Conservation (phyloP, 257 asterid species). For the Voacanga thouarsii region DNA sequence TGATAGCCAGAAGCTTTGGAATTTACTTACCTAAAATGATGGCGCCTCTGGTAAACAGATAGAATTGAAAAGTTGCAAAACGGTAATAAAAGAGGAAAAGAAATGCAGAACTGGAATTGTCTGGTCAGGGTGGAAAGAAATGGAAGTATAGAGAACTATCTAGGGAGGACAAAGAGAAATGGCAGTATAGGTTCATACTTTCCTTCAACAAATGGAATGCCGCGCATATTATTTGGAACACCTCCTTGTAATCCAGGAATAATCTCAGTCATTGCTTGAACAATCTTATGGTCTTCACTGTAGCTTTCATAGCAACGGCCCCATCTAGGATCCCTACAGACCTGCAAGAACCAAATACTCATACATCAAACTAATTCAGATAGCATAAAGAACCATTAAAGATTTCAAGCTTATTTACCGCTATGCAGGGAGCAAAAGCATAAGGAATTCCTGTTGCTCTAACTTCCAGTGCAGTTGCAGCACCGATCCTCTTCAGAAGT, state of each 20-base stretch:
- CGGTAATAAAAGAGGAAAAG: not conserved
- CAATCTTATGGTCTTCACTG: constrained; percentile 80
- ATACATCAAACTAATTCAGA: not conserved
- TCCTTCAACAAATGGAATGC: constrained; percentile 68
- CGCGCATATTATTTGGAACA: constrained; percentile 45
- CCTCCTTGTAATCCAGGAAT: constrained; percentile 96
- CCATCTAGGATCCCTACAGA: constrained; percentile 95
- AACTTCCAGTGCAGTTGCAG: constrained; percentile 73
- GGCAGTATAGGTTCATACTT: constrained; percentile 39
- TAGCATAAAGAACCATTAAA: not conserved
- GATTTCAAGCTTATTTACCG: constrained; percentile 32
- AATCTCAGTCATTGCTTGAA: constrained; percentile 74
- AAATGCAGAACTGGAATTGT: not conserved
- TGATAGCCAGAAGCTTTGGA: not conserved
- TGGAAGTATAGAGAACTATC: not conserved
- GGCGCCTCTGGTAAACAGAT: not conserved
- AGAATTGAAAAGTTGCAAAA: not conserved
- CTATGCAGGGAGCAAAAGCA: constrained; percentile 57
- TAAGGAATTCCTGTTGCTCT: constrained; percentile 71
- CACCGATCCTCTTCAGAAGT: constrained; percentile 60
- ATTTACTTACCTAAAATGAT: not conserved
- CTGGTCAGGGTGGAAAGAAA: not conserved
- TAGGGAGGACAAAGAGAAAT: not conserved
- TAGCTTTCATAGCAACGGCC: constrained; percentile 93
- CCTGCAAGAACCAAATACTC: constrained; percentile 35